phyloP scores from a whole-genome alignment of 2,329 filamentous ascomycete genomes.

The Mycosphaerella sp. region DNA sequence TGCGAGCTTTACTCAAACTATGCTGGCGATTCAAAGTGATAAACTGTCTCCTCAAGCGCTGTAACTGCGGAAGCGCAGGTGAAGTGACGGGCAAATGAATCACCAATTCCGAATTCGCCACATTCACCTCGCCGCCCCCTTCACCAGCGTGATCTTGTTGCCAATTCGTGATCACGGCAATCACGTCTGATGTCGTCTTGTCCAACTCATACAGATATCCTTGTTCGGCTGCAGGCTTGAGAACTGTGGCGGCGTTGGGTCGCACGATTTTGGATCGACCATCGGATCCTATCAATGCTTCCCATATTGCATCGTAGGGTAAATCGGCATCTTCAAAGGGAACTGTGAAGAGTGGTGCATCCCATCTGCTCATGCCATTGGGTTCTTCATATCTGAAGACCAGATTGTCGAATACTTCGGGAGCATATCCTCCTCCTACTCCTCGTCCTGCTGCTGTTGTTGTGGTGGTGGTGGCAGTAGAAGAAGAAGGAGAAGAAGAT shows the following conservation, averaged over 20 bases:
- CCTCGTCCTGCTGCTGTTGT: too few species aligned
- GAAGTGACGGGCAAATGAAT: conserved; percentile 64
- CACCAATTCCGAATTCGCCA: conserved; percentile 48
- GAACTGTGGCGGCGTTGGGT: conserved; percentile 70
- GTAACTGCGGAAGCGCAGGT: conserved; percentile 63
- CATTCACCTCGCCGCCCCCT: conserved; percentile 52
- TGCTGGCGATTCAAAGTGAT: conserved; percentile 68
- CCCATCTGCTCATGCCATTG: conserved; percentile 78
- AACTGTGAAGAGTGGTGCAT: conserved; percentile 73
- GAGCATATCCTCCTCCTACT: conserved; percentile 39
- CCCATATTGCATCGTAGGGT: conserved; percentile 68
- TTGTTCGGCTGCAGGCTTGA: conserved; percentile 55
- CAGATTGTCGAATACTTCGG: conserved; percentile 68
- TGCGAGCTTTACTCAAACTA: conserved; percentile 36
- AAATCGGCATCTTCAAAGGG: conserved; percentile 66
- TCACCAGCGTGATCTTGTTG: conserved; percentile 59
- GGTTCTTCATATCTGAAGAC: conserved; percentile 81
- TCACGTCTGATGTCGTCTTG: conserved; percentile 68
- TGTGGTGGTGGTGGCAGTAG: too few species aligned
- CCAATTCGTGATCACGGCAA: conserved; percentile 63
- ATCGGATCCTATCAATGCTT: conserved; percentile 55
- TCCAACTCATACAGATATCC: conserved; percentile 79
- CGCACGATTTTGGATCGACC: conserved; percentile 61
- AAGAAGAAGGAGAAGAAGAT: too few species aligned
- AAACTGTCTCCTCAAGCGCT: conserved; percentile 71